phyloP scores from a whole-genome alignment of 2,329 filamentous ascomycete species.

The Anthostomella pinea region DNA sequence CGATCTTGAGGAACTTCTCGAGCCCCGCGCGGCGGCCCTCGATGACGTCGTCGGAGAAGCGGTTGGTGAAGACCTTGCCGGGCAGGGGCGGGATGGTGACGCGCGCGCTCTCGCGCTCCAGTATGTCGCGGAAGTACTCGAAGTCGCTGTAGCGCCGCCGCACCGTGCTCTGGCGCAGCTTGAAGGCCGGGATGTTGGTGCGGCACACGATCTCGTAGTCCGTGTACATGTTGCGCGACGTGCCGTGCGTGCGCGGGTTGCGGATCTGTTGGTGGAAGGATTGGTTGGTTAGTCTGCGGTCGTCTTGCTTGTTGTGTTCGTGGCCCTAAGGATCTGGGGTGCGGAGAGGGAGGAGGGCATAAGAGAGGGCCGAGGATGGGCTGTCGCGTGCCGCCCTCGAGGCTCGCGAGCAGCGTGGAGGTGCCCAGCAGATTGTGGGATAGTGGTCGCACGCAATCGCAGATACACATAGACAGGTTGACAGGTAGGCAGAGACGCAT shows the following conservation, averaged over 20 bases:
- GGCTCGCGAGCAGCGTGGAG: slow-evolving; percentile 1
- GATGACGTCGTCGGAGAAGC: slow-evolving; percentile 97
- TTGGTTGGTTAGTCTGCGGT: background rate
- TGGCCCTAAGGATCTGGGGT: background rate
- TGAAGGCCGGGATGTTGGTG: slow-evolving; percentile 99
- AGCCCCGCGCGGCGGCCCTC: slow-evolving; percentile 88
- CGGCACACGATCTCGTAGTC: slow-evolving; percentile 97
- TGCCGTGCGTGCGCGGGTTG: slow-evolving; percentile 90
- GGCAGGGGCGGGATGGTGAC: slow-evolving; percentile 95
- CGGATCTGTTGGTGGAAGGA: slow-evolving; percentile 61
- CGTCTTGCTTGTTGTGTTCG: background rate
- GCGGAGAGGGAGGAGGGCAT: background rate
- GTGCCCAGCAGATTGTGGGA: background rate
- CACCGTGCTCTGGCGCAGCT: slow-evolving; percentile 83
- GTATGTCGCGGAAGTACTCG: slow-evolving; percentile 96
- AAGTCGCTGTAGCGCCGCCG: slow-evolving; percentile 96
- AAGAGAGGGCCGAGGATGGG: too few species aligned
- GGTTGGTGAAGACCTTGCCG: slow-evolving; percentile 96
- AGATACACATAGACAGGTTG: too few species aligned
- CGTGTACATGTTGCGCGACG: slow-evolving; percentile 95
- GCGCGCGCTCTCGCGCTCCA: slow-evolving; percentile 89
- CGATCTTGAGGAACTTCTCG: slow-evolving; percentile 95
- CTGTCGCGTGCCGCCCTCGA: slow-evolving; percentile 1
- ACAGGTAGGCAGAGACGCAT: too few species aligned
- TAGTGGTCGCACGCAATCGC: background rate